phyloP scores from a whole-genome alignment of 257 asterid genomes.

The Fraxinus quadrangulata region DNA sequence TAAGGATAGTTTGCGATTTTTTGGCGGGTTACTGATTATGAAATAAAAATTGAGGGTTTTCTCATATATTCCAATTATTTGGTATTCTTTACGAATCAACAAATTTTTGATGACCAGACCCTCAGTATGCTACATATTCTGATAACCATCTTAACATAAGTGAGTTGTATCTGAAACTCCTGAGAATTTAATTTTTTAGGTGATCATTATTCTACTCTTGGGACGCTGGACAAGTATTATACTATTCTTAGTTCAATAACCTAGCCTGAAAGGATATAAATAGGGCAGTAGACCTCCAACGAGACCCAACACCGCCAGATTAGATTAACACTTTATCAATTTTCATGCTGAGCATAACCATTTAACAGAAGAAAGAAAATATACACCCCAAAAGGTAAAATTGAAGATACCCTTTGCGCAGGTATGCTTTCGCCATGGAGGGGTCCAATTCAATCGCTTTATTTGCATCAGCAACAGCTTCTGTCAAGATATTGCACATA shows the following conservation, averaged over 20 bases:
- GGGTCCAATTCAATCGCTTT: constrained; percentile 56
- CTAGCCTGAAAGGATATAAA: background rate
- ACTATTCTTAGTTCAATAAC: background rate
- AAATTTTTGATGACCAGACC: background rate
- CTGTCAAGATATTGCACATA: constrained; percentile 30
- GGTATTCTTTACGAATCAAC: background rate
- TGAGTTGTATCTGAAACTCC: background rate
- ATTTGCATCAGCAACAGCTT: constrained; percentile 60
- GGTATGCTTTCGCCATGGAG: constrained; percentile 50
- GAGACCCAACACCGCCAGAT: background rate
- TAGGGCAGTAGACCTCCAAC: background rate
- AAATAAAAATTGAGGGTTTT: background rate
- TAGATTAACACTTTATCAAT: background rate
- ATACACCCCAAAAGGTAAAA: background rate
- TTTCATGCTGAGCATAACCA: background rate
- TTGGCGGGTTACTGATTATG: background rate
- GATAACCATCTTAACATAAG: background rate
- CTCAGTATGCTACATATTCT: background rate
- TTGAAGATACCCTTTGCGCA: constrained; percentile 47
- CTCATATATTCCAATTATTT: background rate
- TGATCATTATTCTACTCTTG: background rate
- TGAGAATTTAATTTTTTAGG: background rate
- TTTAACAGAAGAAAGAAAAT: background rate
- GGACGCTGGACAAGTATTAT: background rate
- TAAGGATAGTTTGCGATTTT: too few species aligned